Conservation (phyloP, 2,329 filamentous ascomycete species). For the Chaetomium sp. region DNA sequence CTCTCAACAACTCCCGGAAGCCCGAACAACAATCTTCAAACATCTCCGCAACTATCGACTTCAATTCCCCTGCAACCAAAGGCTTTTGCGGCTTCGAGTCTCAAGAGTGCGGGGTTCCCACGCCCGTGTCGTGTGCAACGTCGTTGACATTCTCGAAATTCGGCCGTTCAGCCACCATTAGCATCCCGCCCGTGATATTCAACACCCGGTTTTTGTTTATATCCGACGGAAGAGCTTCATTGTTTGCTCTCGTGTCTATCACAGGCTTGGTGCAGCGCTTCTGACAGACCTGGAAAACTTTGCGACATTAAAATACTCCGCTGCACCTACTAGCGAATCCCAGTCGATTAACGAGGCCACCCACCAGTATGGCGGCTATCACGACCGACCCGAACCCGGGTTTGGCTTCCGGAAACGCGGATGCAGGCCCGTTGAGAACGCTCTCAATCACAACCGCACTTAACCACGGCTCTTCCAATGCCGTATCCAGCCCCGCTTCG, state of each 20-base stretch:
- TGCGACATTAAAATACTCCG: constrained; percentile 25
- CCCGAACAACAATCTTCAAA: too few relatives aligned
- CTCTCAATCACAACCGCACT: constrained; percentile 27
- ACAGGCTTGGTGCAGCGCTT: neutral
- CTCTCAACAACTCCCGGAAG: neutral
- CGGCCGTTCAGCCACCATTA: neutral
- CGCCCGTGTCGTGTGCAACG: too few relatives aligned
- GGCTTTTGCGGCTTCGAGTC: neutral
- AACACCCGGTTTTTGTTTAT: neutral
- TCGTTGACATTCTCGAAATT: neutral
- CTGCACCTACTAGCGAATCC: constrained; percentile 21
- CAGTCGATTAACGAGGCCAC: constrained; percentile 4
- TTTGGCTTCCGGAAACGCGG: neutral
- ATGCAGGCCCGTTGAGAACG: constrained; percentile 9
- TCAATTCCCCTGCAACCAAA: neutral
- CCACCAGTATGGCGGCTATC: constrained; percentile 23
- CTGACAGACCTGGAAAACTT: neutral
- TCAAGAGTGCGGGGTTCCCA: neutral
- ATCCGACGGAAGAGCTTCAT: neutral
- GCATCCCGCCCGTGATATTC: neutral
- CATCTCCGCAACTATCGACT: neutral
- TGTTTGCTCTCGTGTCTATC: neutral
- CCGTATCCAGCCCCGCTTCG: constrained; percentile 33
- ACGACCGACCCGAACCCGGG: neutral
- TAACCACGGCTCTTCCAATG: constrained; percentile 23